A percentile compares a stretch with the other conserved stretches of the same genome.
Conservation (phyloP, 371 early-diverging fungal species). For the Cladochytrium tenue region DNA sequence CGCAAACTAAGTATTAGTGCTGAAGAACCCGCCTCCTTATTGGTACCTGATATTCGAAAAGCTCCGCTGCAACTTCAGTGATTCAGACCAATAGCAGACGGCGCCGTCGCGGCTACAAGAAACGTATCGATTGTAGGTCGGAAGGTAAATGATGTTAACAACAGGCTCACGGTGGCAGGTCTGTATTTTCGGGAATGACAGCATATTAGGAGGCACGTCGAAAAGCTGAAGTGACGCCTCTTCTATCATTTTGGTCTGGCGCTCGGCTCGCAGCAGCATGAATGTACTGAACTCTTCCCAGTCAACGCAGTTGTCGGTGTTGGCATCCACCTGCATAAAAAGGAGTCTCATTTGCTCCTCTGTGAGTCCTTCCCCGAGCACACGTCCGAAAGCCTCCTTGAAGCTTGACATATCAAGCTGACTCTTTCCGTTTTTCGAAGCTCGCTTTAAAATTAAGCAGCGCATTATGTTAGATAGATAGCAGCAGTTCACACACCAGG, state of each 20-base stretch:
- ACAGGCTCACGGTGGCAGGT: conserved; percentile 47
- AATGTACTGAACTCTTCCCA: conserved; percentile 59
- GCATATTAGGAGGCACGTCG: conserved; percentile 29
- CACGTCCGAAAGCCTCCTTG: conserved; percentile 43
- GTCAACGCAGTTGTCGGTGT: conserved; percentile 48
- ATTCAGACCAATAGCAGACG: conserved; percentile 49
- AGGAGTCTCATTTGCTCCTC: conserved; percentile 50
- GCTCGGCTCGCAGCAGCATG: conserved; percentile 50
- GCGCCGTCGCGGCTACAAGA: conserved; percentile 48
- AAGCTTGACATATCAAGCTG: conserved; percentile 41
- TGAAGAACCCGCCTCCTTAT: no score
- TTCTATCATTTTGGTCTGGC: conserved; percentile 43
- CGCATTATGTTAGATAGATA: no score
- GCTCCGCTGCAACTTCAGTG: conserved; percentile 44
- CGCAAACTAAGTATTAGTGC: no score
- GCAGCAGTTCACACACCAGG: background rate
- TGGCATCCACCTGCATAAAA: conserved; percentile 57
- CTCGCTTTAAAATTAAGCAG: conserved; percentile 5
- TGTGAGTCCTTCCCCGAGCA: conserved; percentile 42
- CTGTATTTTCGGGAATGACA: conserved; percentile 13
- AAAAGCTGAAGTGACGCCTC: conserved; percentile 37
- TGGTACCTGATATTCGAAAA: conserved; percentile 39
- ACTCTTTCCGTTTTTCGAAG: conserved; percentile 27
- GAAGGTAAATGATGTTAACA: conserved; percentile 31
- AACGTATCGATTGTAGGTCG: conserved; percentile 27